Conservation (phyloP, 1,284 basidiomycete species). For the Ustilago trichophora region DNA sequence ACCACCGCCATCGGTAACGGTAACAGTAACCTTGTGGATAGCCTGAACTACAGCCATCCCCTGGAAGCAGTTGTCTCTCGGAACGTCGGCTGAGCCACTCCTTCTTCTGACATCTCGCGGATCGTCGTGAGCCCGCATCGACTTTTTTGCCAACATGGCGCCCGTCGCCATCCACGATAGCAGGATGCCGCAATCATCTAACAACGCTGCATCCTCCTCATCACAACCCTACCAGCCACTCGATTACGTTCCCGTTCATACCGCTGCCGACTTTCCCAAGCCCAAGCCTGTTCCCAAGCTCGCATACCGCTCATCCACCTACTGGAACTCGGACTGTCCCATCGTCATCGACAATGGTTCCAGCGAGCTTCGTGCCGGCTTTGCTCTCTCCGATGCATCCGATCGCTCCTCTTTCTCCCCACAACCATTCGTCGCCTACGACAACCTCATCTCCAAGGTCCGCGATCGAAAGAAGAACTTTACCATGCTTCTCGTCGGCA, state of each 20-base stretch:
- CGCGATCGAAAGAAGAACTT: slow-evolving; percentile 57
- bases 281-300: slow-evolving; percentile 37
- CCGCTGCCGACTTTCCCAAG: slow-evolving; percentile 39
- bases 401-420: slow-evolving; percentile 36
- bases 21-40: no score
- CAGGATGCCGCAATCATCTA: slow-evolving; percentile 13
- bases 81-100: no score
- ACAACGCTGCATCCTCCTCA: slow-evolving; percentile 9
- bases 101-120: no score
- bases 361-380: slow-evolving; percentile 88
- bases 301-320: slow-evolving; percentile 44
- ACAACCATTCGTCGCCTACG: slow-evolving; percentile 52
- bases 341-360: slow-evolving; percentile 95
- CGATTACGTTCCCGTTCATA: slow-evolving; percentile 35
- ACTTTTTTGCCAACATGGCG: slow-evolving; percentile 15
- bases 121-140: no score
- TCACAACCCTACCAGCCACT: slow-evolving; percentile 41
- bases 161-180: slow-evolving; percentile 40
- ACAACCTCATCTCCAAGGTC: slow-evolving; percentile 61
- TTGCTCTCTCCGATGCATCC: slow-evolving; percentile 68
- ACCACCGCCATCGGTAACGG: no score
- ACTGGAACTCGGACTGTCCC: slow-evolving; percentile 65
- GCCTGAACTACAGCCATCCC: no score
- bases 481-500: slow-evolving; percentile 59
- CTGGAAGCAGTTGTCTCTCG: no score